Conservation (phyloP, 345 rosid species). For the Lenwebbia sp. region DNA sequence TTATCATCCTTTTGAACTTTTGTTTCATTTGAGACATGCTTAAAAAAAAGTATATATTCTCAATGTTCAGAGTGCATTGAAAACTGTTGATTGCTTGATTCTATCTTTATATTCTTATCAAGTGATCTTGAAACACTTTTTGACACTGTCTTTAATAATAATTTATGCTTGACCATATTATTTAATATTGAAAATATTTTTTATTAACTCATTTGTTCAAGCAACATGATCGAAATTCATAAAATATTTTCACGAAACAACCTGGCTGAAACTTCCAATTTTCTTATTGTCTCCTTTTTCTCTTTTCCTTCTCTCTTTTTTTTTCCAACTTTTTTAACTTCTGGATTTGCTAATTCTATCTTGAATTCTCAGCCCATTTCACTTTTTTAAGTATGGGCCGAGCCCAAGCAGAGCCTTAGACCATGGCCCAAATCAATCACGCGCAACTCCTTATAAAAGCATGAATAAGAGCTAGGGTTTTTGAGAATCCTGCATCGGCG, state of each 20-base stretch:
- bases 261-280: background rate
- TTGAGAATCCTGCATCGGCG: background rate
- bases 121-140: background rate
- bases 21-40: too few species aligned
- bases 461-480: background rate
- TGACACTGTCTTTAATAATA: background rate
- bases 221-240: background rate
- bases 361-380: background rate
- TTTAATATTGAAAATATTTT: background rate
- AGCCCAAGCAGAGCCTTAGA: background rate
- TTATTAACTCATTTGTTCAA: background rate
- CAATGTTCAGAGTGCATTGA: too few species aligned
- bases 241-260: background rate
- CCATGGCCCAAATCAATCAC: background rate
- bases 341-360: background rate
- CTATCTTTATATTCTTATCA: background rate
- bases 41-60: too few species aligned
- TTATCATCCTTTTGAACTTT: too few species aligned
- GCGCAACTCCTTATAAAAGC: background rate
- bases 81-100: too few species aligned
- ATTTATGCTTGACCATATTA: background rate
- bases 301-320: rapidly evolving
- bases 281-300: background rate
- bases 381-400: background rate
- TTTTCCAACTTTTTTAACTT: background rate